Conservation (phyloP, 768 basidiomycete species). For the Ephemerocybe angulata region DNA sequence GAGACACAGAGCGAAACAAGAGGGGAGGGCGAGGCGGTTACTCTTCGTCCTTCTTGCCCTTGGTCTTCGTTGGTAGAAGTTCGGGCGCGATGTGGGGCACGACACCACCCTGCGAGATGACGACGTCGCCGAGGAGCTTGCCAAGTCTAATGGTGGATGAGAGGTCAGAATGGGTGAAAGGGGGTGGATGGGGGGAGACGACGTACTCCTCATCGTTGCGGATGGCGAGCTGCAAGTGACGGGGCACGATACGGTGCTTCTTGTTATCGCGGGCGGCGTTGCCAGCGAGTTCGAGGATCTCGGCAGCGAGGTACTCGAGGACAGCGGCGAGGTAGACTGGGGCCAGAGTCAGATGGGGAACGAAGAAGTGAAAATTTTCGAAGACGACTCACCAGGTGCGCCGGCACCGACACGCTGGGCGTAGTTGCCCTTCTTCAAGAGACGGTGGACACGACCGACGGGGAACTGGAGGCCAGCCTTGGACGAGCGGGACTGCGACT, state of each 20-base stretch:
- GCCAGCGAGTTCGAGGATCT: constrained; percentile 90
- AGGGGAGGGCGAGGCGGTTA: constrained; percentile 9
- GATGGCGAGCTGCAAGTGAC: constrained; percentile 90
- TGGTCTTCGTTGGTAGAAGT: constrained; percentile 39
- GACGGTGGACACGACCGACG: constrained; percentile 89
- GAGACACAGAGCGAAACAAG: not conserved
- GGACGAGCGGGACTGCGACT: constrained; percentile 66
- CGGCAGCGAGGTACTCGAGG: constrained; percentile 88
- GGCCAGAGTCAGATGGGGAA: constrained; percentile 7
- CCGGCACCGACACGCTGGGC: constrained; percentile 86
- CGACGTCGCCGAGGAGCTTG: constrained; percentile 79
- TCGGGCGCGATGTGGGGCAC: constrained; percentile 28
- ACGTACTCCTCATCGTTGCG: constrained; percentile 82
- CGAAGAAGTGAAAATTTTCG: not conserved
- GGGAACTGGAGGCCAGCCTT: constrained; percentile 82
- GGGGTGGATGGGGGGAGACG: not conserved
- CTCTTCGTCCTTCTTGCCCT: constrained; percentile 24
- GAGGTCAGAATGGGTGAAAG: constrained; percentile 6
- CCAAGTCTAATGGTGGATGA: constrained; percentile 45
- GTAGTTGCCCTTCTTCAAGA: constrained; percentile 85
- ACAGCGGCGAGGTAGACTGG: constrained; percentile 87
- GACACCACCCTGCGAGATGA: constrained; percentile 90
- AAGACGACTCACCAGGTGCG: constrained; percentile 59
- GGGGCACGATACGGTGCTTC: constrained; percentile 92
- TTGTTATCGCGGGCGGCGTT: constrained; percentile 81